Base-by-base conservation (phyloP, 768 basidiomycete genomes). In the Xerocomellus amylosporus region DNA sequence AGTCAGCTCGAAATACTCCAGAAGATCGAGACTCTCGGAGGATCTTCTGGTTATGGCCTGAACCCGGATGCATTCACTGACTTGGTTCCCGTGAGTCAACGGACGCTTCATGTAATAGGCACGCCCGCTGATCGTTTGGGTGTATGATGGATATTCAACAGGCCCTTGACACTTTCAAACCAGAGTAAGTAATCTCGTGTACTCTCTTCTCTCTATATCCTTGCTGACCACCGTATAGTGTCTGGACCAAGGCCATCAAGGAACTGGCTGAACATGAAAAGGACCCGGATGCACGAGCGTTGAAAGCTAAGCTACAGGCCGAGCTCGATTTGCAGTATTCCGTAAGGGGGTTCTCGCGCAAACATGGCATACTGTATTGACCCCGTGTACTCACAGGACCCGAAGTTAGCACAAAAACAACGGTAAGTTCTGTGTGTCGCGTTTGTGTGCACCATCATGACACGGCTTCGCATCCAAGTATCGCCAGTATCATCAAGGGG, bases 11-110 rank as follows among this genome's bases (percentile, higher is more conserved):
- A 34, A 17, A 26, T 41, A 14, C 17, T 54, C 53, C 14, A 19
- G 14, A 34, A 34, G 39, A 53, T 53, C 10, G 50, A 54, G 31
- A 6, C 26, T 20, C 39, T 54, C n/a, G 53, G 53, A 20, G 53
- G 53, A 19, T 54, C 50, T 10, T n/a, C 24, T 12, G 33, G 53
- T 17, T 40, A 41, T 33, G 24, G 34, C 10, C 7, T 13, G 19
- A 28, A 53, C 20, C 30, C 53, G 19, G 19, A 34, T 13, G 31
- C 22, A 22, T 54, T 54, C 38, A 12, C 24, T 28, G 50, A 53
- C 5, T 8, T 53, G 15, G 50, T 36, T 31, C 24, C n/a, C 5
- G 53, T 41, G n/a, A 17, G 53, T 31, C 13, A 19, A 15, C 13
- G 2, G 22, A n/a, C 4, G 5, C n/a, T 20, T 14, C n/a, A n/a